Percentiles rank a stretch among this genome's conserved stretches.
Evolutionary conservation across 2,329 filamentous ascomycete genomes (phyloP).

Genomic region (Aspergillus awamori): DNA sequence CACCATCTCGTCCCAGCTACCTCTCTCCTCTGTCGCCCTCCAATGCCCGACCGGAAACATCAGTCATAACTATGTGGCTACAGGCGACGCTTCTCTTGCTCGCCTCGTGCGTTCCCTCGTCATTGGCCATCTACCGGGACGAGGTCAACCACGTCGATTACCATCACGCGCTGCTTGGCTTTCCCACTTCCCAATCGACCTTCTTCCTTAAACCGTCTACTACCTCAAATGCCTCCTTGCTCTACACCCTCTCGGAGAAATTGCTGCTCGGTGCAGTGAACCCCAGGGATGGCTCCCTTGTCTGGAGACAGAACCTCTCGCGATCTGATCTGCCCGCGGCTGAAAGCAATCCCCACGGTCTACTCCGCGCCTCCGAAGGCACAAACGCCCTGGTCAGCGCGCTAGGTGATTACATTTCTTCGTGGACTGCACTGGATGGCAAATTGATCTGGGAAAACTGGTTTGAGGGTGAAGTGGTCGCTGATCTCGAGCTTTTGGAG

Average conservation of each 20-base stretch:
- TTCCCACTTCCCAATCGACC: conserved; percentile 78
- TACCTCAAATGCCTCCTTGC: conserved; percentile 80
- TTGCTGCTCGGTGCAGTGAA: conserved; percentile 85
- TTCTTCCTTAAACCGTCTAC: conserved; percentile 90
- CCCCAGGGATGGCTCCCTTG: conserved; percentile 76
- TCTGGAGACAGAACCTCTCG: conserved; percentile 83
- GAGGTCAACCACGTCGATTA: conserved; percentile 92
- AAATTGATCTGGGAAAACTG: conserved; percentile 73
- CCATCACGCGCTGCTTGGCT: conserved; percentile 84
- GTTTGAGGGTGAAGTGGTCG: conserved; percentile 53
- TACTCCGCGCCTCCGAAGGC: conserved; percentile 74
- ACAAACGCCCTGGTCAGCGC: conserved; percentile 78
- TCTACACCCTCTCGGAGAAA: conserved; percentile 88
- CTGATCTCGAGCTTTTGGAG: conserved; percentile 72
- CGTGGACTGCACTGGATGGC: conserved; percentile 83
- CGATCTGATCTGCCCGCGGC: conserved; percentile 39
- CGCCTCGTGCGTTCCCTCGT: conserved; percentile 52
- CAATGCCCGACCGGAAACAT: conserved; percentile 36
- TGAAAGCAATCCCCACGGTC: conserved; percentile 29
- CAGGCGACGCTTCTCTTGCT: conserved; percentile 43
- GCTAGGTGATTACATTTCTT: conserved; percentile 68
- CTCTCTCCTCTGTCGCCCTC: conserved; percentile 19
- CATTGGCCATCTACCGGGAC: conserved; percentile 77
- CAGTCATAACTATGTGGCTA: conserved; percentile 44
- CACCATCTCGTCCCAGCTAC: not conserved